Evolutionary conservation across 1,284 basidiomycete species (phyloP).

Genomic region (Sporisorium graminicola): DNA sequence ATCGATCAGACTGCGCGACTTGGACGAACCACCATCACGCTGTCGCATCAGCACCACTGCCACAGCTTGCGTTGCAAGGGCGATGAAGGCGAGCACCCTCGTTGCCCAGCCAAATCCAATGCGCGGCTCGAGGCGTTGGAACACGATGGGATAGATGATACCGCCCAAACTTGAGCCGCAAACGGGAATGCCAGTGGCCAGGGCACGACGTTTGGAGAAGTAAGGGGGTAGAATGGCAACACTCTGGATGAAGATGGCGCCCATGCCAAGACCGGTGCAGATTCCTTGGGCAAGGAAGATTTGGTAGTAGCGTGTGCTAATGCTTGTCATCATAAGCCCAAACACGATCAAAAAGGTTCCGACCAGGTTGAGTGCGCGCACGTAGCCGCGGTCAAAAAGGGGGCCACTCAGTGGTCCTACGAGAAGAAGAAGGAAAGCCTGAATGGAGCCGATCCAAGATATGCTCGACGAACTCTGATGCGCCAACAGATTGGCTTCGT

Average conservation of each 20-base stretch:
- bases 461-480: slow-evolving; percentile 19
- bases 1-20: slow-evolving; percentile 1
- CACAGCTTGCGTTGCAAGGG: slow-evolving; percentile 16
- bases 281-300: slow-evolving; percentile 1
- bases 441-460: slow-evolving; percentile 25
- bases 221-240: slow-evolving; percentile 14
- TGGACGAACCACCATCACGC: background rate
- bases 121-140: slow-evolving; percentile 17
- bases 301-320: background rate
- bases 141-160: slow-evolving; percentile 42
- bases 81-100: slow-evolving; percentile 34
- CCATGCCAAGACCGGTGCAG: slow-evolving; percentile 10
- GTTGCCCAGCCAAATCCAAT: slow-evolving; percentile 39
- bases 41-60: slow-evolving; percentile 15
- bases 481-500: slow-evolving; percentile 9
- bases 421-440: slow-evolving; percentile 17
- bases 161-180: slow-evolving; percentile 33
- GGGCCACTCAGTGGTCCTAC: slow-evolving; percentile 17
- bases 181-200: slow-evolving; percentile 30
- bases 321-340: slow-evolving; percentile 1
- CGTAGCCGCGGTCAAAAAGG: slow-evolving; percentile 2
- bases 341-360: background rate
- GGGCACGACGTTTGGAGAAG: slow-evolving; percentile 6
- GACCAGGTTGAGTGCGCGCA: background rate
- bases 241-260: slow-evolving; percentile 18